phyloP scores from a whole-genome alignment of 2,329 filamentous ascomycete genomes.

The Albophoma yamanashiensis region DNA sequence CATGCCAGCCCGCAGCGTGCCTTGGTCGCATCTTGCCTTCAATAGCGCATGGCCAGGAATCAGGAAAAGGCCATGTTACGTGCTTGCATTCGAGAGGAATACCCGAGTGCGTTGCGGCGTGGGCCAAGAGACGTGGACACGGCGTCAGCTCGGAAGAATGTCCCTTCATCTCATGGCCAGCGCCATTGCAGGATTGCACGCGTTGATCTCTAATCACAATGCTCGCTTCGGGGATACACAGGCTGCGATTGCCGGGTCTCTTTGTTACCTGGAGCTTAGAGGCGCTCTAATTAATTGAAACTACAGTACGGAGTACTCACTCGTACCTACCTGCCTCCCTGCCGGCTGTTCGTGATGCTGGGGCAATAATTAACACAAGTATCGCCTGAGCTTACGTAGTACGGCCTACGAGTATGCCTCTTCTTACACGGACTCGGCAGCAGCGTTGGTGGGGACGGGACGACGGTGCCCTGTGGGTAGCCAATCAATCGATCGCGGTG shows the following conservation, averaged over 20 bases:
- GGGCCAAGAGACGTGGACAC: not conserved
- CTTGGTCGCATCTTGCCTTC: not conserved
- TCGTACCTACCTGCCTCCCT: not conserved
- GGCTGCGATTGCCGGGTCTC: not conserved
- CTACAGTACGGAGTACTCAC: too few species aligned
- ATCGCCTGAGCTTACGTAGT: not conserved
- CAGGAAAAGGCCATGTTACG: not conserved
- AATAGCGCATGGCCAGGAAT: not conserved
- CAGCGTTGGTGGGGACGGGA: not conserved
- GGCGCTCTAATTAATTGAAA: not conserved
- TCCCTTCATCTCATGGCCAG: not conserved
- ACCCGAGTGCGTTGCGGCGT: not conserved
- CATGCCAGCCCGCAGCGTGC: not conserved
- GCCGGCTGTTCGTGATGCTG: not conserved
- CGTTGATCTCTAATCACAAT: not conserved
- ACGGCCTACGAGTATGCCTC: not conserved
- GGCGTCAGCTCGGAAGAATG: not conserved
- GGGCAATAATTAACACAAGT: not conserved
- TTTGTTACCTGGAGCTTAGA: not conserved
- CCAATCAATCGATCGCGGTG: not conserved
- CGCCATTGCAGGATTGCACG: not conserved
- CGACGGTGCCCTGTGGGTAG: not conserved
- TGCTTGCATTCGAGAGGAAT: not conserved
- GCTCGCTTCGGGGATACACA: not conserved
- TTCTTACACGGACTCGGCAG: not conserved